Evolutionary conservation across 441 rosid genomes (phyloP).

Genomic region (Heliophila coronopifolia): DNA sequence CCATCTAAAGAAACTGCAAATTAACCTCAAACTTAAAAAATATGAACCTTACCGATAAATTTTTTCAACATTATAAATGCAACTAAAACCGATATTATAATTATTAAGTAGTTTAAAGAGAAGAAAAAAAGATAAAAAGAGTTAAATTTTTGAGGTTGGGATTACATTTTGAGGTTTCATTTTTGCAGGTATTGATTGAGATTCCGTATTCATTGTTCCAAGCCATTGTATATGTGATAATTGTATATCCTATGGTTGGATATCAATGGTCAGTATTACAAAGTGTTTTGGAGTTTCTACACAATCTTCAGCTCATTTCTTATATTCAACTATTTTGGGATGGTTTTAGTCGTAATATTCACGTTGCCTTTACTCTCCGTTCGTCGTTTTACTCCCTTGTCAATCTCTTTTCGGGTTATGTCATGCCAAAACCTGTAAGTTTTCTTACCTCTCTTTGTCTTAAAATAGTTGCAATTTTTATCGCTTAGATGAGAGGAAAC

Average conservation of each 20-base stretch:
- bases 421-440: constrained; percentile 54
- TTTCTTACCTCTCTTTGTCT: not conserved
- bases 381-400: constrained; percentile 37
- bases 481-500: not conserved
- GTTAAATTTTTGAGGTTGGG: too few relatives aligned
- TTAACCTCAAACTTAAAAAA: too few relatives aligned
- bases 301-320: constrained; percentile 41
- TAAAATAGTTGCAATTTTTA: not conserved
- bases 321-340: constrained; percentile 43
- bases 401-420: constrained; percentile 54
- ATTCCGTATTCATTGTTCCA: constrained; percentile 39
- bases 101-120: too few relatives aligned
- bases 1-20: too few relatives aligned
- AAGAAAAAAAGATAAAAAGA: too few relatives aligned
- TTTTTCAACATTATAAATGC: too few relatives aligned
- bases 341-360: constrained; percentile 40
- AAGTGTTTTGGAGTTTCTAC: constrained; percentile 43
- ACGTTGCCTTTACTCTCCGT: constrained; percentile 43
- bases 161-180: not conserved
- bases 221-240: constrained; percentile 28
- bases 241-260: constrained; percentile 49
- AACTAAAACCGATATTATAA: too few relatives aligned
- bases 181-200: constrained; percentile 41
- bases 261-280: constrained; percentile 37
- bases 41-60: too few relatives aligned